phyloP scores from a whole-genome alignment of 805 yeast species.

The Candida glaebosa region DNA sequence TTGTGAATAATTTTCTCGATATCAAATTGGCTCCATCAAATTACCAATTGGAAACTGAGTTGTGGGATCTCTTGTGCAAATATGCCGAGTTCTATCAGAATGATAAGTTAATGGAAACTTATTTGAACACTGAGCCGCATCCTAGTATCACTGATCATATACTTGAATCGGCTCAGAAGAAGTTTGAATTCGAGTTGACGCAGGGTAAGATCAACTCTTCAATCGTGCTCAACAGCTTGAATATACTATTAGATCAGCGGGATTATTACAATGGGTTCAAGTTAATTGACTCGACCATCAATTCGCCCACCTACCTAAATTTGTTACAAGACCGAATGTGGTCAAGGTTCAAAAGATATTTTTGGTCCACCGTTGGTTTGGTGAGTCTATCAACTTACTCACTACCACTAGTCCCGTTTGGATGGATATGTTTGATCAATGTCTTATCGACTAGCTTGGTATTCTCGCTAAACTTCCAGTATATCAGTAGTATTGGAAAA shows the following conservation, averaged over 20 bases:
- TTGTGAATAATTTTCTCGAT: slow-evolving; percentile 10
- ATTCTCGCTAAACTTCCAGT: slow-evolving; percentile 5
- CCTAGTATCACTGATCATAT: slow-evolving; percentile 11
- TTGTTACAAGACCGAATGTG: slow-evolving; percentile 4
- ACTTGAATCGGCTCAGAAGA: slow-evolving; percentile 9
- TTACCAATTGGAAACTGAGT: slow-evolving; percentile 12
- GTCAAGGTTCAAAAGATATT: not conserved
- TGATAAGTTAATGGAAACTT: slow-evolving; percentile 11
- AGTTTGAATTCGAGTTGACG: slow-evolving; percentile 5
- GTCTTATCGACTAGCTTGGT: slow-evolving; percentile 2
- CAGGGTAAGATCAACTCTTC: slow-evolving; percentile 5
- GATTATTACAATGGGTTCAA: slow-evolving; percentile 27
- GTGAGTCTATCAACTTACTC: slow-evolving; percentile 21
- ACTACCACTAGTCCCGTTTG: slow-evolving; percentile 9
- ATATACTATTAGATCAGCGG: slow-evolving; percentile 18
- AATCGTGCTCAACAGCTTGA: slow-evolving; percentile 13
- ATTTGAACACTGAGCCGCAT: slow-evolving; percentile 16
- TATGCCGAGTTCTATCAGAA: not conserved
- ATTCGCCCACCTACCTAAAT: slow-evolving; percentile 10
- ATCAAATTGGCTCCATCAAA: slow-evolving; percentile 13
- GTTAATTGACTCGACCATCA: slow-evolving; percentile 24
- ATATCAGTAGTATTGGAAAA: slow-evolving; percentile 19
- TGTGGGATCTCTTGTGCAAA: slow-evolving; percentile 10
- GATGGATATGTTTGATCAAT: slow-evolving; percentile 11
- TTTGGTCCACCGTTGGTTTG: slow-evolving; percentile 1